Base-by-base conservation (phyloP, 1,139 yeast genomes). In the Torulaspora globosa region DNA sequence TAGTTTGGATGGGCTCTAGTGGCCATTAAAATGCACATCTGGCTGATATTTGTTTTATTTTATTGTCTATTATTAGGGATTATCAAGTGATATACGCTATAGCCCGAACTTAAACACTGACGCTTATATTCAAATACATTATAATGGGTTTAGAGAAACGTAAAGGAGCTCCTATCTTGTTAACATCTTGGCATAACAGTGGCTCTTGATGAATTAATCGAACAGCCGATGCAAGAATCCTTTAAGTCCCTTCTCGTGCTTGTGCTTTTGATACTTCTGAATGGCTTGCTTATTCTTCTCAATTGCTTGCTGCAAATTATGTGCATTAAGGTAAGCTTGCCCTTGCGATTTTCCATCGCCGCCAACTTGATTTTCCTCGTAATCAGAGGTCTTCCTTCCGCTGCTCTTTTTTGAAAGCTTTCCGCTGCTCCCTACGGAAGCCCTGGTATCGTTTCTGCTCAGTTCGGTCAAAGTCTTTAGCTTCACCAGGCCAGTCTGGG, bases 401-500 rank as follows among this genome's bases (percentile, higher is more conserved):
- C 41, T 39, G 32, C 43, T 32, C 31, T 35, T 39, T 23, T 31
- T 35, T 4, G 45, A 38, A 8, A 38, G 23, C 32, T 26, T 33
- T 4, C 43, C 44, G 7, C 31, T 23, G 18, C 46, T 48, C 12
- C 47, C 46, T 9, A 37, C 23, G 3, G 59, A 52, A 3, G 33
- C 48, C 31, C 54, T 51, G 5, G 60, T 49, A n/a, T 52, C 50
- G 23, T 50, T 49, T 35, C 56, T 55, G 42, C 51, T 53, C 23
- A 58, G 45, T 8, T 56, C 59, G 16, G 48, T 49, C 7, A 60
- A 39, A 1, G 63, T 60, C 39, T 56, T 53, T 43, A 56, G 52
- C 32, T 56, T 62, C 2, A 85, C 94, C 42, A 85, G 70, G 47
- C 95, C 95, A 1, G 92, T 84, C 34, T 72, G 74, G 1, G 95